Percentiles rank a stretch among this genome's conserved stretches.
phyloP scores from a whole-genome alignment of 495 filamentous ascomycete genomes.

The Sporormia fimetaria region DNA sequence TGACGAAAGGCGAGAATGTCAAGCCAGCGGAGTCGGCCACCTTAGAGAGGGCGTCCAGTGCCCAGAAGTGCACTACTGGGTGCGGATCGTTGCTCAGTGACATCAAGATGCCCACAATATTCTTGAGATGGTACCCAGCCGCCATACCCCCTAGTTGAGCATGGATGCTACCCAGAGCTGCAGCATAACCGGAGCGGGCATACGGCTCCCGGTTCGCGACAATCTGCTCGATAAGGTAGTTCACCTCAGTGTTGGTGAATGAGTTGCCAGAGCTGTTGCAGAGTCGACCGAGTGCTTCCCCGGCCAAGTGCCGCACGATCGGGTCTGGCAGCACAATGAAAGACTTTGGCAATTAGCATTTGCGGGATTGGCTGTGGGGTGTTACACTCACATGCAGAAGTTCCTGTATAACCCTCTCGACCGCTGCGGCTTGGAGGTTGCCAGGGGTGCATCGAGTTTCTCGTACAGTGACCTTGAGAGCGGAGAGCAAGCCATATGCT shows the following conservation, averaged over 20 bases:
- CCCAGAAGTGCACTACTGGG: constrained; percentile 91
- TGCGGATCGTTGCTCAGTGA: constrained; percentile 94
- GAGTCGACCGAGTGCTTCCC: constrained; percentile 77
- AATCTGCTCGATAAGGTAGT: constrained; percentile 85
- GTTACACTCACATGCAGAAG: constrained; percentile 50
- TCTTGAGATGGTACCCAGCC: constrained; percentile 92
- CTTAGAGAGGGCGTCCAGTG: constrained; percentile 73
- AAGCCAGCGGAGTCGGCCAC: constrained; percentile 89
- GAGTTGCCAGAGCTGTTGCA: constrained; percentile 80
- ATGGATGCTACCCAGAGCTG: constrained; percentile 88
- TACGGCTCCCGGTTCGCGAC: constrained; percentile 87
- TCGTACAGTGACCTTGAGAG: constrained; percentile 71
- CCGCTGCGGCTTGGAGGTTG: constrained; percentile 58
- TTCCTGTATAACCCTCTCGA: constrained; percentile 81
- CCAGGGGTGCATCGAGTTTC: constrained; percentile 64
- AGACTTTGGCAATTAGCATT: constrained; percentile 33
- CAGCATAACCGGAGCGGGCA: constrained; percentile 83
- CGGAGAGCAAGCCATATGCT: constrained; percentile 64
- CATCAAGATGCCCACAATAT: constrained; percentile 88
- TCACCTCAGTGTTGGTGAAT: constrained; percentile 81
- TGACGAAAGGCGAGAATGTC: constrained; percentile 80
- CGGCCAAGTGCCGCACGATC: constrained; percentile 73
- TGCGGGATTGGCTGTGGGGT: not conserved
- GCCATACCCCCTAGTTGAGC: constrained; percentile 96
- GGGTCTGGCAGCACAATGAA: constrained; percentile 75